Percentiles rank a stretch among this genome's conserved stretches.
Evolutionary conservation across 2,329 filamentous ascomycete species (phyloP).

Genomic region (Neodidymelliopsis sp.): DNA sequence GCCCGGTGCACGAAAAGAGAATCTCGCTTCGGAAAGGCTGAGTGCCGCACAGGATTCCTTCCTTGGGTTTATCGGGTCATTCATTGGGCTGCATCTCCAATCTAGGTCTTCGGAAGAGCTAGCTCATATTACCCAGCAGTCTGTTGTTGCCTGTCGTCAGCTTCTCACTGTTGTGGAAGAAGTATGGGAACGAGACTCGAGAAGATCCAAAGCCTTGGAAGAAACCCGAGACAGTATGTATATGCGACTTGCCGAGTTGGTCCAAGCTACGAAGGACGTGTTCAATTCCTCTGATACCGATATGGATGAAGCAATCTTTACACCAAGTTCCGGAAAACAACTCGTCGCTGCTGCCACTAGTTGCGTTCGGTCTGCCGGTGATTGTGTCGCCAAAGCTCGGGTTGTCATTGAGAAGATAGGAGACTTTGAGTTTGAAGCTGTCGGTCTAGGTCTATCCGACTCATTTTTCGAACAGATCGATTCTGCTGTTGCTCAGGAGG

Average conservation of each 20-base stretch:
- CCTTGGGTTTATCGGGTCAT: conserved; percentile 87
- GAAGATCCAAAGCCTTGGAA: conserved; percentile 71
- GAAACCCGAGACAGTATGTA: conserved; percentile 79
- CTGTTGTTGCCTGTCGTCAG: conserved; percentile 80
- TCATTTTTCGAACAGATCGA: conserved; percentile 41
- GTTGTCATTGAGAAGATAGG: conserved; percentile 86
- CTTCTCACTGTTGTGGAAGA: conserved; percentile 82
- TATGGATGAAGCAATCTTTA: conserved; percentile 77
- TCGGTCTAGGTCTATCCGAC: conserved; percentile 53
- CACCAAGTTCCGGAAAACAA: conserved; percentile 78
- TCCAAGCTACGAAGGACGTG: conserved; percentile 81
- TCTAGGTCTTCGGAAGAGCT: conserved; percentile 89
- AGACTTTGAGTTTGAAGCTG: conserved; percentile 77
- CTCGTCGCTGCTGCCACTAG: conserved; percentile 81
- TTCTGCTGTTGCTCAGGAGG: conserved; percentile 16
- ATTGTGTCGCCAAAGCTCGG: conserved; percentile 88
- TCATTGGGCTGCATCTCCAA: conserved; percentile 91
- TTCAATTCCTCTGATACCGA: conserved; percentile 73
- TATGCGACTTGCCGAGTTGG: conserved; percentile 78
- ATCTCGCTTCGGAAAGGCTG: conserved; percentile 83
- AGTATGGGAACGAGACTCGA: conserved; percentile 78
- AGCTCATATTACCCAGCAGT: conserved; percentile 80
- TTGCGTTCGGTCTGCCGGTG: conserved; percentile 88
- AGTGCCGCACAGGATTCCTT: conserved; percentile 85
- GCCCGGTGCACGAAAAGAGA: conserved; percentile 68